phyloP scores from a whole-genome alignment of 148 eudicot genomes.

The Polygonum aviculare region DNA sequence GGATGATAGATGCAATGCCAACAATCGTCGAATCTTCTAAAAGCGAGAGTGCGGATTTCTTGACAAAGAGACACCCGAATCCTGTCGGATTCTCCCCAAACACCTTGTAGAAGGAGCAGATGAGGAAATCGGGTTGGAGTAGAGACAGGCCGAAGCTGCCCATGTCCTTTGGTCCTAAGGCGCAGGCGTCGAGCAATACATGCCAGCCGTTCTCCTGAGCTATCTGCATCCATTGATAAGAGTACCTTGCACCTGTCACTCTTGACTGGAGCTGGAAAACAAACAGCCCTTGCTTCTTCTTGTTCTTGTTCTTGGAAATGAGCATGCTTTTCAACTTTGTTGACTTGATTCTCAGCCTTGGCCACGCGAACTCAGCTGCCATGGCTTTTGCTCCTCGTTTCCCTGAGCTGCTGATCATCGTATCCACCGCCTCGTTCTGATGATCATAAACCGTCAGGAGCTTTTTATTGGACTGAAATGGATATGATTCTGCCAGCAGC shows the following conservation, averaged over 20 bases:
- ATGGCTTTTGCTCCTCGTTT: slow-evolving; percentile 60
- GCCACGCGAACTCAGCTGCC: slow-evolving; percentile 88
- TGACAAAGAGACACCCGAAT: slow-evolving; percentile 86
- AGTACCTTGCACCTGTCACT: slow-evolving; percentile 73
- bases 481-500: slow-evolving; percentile 80
- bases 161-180: slow-evolving; percentile 96
- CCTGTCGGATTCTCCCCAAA: slow-evolving; percentile 94
- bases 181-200: slow-evolving; percentile 85
- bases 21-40: slow-evolving; percentile 43
- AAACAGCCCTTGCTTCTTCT: slow-evolving; percentile 57
- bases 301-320: slow-evolving; percentile 49
- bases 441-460: slow-evolving; percentile 80
- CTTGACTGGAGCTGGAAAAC: slow-evolving; percentile 83
- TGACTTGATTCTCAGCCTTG: slow-evolving; percentile 60
- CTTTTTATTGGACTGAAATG: slow-evolving; percentile 54
- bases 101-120: slow-evolving; percentile 90
- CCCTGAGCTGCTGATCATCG: slow-evolving; percentile 44
- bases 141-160: slow-evolving; percentile 82
- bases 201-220: slow-evolving; percentile 98
- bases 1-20: slow-evolving; percentile 57
- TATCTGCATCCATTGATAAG: slow-evolving; percentile 87
- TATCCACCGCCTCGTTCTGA: slow-evolving; percentile 65
- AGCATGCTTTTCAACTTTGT: slow-evolving; percentile 51
- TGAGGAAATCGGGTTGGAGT: slow-evolving; percentile 68
- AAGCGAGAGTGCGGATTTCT: slow-evolving; percentile 45